These are phyloP conservation scores for Coleophoma cylindrospora DNA, from an alignment of 2,329 filamentous ascomycete genomes.

Conservation along the genomic window DNA sequence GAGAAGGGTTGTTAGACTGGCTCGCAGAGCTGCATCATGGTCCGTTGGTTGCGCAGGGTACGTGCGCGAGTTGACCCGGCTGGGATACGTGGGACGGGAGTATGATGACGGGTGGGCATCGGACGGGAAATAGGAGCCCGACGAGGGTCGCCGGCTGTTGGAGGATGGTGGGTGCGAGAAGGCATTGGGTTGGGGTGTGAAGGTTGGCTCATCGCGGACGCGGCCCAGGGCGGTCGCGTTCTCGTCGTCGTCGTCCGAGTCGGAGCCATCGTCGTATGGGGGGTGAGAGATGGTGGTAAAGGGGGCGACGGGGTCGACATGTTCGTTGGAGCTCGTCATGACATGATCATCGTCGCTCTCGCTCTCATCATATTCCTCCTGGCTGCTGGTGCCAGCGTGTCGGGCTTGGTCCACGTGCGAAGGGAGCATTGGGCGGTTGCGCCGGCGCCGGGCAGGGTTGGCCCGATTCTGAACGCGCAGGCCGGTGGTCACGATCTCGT, in stretches of 20 bases:
- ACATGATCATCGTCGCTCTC: slow-evolving; percentile 79
- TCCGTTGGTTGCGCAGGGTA: slow-evolving; percentile 72
- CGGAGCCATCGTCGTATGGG: slow-evolving; percentile 31
- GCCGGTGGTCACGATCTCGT: slow-evolving; percentile 89
- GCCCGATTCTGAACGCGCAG: slow-evolving; percentile 67
- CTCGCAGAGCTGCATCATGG: slow-evolving; percentile 87
- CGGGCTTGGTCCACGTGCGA: slow-evolving; percentile 32
- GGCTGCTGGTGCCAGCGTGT: slow-evolving; percentile 61
- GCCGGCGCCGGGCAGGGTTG: slow-evolving; percentile 54
- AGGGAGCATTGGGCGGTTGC: slow-evolving; percentile 29
- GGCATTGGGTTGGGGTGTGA: slow-evolving; percentile 86
- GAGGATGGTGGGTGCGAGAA: slow-evolving; percentile 76
- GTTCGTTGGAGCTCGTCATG: slow-evolving; percentile 55
- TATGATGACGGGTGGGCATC: slow-evolving; percentile 30
- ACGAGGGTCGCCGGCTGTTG: slow-evolving; percentile 30
- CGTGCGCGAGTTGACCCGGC: slow-evolving; percentile 37
- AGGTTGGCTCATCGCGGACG: slow-evolving; percentile 44
- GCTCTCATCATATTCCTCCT: slow-evolving; percentile 92
- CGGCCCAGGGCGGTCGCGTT: slow-evolving; percentile 74
- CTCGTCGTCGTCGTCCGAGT: slow-evolving; percentile 61
- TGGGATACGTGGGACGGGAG: slow-evolving; percentile 27
- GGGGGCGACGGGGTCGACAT: slow-evolving; percentile 28
- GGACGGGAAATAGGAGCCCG: slow-evolving; percentile 17
- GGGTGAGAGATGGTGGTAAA: slow-evolving; percentile 16
- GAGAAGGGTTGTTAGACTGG: slow-evolving; percentile 88